These are phyloP conservation scores for Podila clonocystis DNA, from an alignment of 192 early-diverging fungal genomes.

Conservation along the genomic window DNA sequence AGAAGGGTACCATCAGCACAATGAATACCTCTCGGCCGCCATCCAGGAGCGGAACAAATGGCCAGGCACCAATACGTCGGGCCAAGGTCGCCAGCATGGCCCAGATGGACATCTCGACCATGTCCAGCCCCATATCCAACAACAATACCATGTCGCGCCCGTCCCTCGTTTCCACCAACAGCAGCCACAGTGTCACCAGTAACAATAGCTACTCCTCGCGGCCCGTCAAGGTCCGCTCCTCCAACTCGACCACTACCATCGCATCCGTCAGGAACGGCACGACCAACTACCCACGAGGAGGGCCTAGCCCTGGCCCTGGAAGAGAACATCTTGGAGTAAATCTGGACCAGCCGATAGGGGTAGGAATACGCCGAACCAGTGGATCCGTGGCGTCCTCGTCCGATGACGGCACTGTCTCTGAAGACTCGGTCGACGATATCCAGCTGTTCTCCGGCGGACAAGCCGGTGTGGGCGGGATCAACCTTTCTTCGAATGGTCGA, in stretches of 20 bases:
- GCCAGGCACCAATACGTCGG: constrained; percentile 4
- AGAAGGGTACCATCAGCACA: neutral
- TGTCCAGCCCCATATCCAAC: constrained; percentile 8
- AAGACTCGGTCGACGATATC: constrained; percentile 44
- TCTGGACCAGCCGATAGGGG: neutral
- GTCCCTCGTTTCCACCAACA: constrained; percentile 1
- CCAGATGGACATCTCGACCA: constrained; percentile 31
- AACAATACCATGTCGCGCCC: constrained; percentile 5
- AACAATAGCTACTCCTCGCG: constrained; percentile 16
- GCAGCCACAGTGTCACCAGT: constrained; percentile 1
- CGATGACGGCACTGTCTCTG: constrained; percentile 40
- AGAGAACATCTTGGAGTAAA: neutral
- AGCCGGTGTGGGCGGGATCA: constrained; percentile 18
- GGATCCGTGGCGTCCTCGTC: constrained; percentile 41
- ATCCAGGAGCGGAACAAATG: neutral
- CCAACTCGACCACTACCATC: constrained; percentile 11
- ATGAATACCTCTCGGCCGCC: constrained; percentile 1
- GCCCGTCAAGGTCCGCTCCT: constrained; percentile 25
- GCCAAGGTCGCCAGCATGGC: constrained; percentile 28
- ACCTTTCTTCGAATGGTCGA: constrained; percentile 7
- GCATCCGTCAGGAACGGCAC: neutral
- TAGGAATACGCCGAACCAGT: neutral
- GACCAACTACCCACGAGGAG: neutral
- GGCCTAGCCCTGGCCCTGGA: neutral
- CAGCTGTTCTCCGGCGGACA: constrained; percentile 35